Percentiles rank a stretch among this genome's conserved stretches.
phyloP scores from a whole-genome alignment of 2,329 filamentous ascomycete species.

The Penicillium decumbens region DNA sequence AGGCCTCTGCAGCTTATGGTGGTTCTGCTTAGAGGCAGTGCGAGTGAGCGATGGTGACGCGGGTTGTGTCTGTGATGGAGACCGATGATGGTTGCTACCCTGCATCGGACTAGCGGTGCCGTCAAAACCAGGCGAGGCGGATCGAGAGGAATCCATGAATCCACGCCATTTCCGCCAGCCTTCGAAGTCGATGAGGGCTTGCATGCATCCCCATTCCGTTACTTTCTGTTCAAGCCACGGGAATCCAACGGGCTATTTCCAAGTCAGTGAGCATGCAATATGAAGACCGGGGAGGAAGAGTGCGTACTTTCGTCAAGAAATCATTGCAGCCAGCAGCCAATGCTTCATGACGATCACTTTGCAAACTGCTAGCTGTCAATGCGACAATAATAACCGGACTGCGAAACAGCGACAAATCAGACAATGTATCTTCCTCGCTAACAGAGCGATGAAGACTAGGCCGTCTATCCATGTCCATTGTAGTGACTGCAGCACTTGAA shows the following conservation, averaged over 20 bases:
- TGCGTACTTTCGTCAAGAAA: slow-evolving; percentile 85
- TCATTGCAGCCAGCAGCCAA: slow-evolving; percentile 95
- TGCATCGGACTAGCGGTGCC: slow-evolving; percentile 29
- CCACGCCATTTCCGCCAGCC: slow-evolving; percentile 98
- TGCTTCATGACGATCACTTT: slow-evolving; percentile 92
- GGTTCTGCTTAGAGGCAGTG: slow-evolving; percentile 8
- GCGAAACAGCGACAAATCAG: slow-evolving; percentile 64
- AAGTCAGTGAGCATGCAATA: slow-evolving; percentile 6
- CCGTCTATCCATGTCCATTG: slow-evolving; percentile 12
- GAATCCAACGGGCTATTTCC: slow-evolving; percentile 80
- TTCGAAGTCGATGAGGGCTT: slow-evolving; percentile 96
- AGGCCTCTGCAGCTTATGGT: slow-evolving; percentile 6
- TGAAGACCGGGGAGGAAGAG: not conserved
- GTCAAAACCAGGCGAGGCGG: slow-evolving; percentile 19
- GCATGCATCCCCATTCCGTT: slow-evolving; percentile 99
- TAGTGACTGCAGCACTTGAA: slow-evolving; percentile 23
- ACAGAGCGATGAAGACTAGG: slow-evolving; percentile 23
- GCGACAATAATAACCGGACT: slow-evolving; percentile 97
- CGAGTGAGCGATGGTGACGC: slow-evolving; percentile 19
- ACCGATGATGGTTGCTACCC: slow-evolving; percentile 14
- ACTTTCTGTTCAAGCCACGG: slow-evolving; percentile 97
- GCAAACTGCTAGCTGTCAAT: slow-evolving; percentile 85
- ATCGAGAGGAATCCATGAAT: slow-evolving; percentile 47
- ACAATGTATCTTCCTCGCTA: slow-evolving; percentile 36
- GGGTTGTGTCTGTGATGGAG: slow-evolving; percentile 2